phyloP scores from a whole-genome alignment of 2,329 filamentous ascomycete species.

The Exophiala calicioides region DNA sequence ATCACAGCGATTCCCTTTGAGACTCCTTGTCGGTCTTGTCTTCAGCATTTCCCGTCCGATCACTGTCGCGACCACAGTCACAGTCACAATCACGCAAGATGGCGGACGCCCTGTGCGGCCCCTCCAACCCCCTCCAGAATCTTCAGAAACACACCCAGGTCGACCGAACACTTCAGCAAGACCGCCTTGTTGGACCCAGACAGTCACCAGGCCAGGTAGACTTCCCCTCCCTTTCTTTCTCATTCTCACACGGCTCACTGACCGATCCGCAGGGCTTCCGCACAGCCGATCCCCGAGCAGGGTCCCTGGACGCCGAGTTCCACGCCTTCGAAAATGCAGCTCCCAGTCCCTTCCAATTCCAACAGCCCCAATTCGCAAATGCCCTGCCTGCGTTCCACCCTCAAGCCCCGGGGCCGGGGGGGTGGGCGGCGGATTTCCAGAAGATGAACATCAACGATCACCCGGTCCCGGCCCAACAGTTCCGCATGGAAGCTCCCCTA shows the following conservation, averaged over 20 bases:
- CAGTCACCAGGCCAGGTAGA: constrained; percentile 58
- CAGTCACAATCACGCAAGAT: constrained; percentile 45
- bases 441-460: constrained; percentile 46
- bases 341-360: constrained; percentile 33
- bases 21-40: not conserved
- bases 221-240: constrained; percentile 3
- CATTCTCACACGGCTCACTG: not conserved
- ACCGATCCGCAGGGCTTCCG: constrained; percentile 58
- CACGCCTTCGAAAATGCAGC: constrained; percentile 65
- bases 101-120: constrained; percentile 70
- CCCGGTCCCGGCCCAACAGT: constrained; percentile 52
- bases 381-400: constrained; percentile 29
- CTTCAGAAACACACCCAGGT: constrained; percentile 69
- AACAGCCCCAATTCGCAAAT: constrained; percentile 30
- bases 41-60: not conserved
- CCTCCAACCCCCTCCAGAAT: constrained; percentile 72
- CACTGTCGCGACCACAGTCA: not conserved
- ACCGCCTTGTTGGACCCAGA: constrained; percentile 59
- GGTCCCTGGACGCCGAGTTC: constrained; percentile 65
- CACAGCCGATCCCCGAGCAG: constrained; percentile 56
- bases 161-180: constrained; percentile 72
- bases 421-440: constrained; percentile 52
- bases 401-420: constrained; percentile 26
- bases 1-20: too few relatives aligned
- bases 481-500: constrained; percentile 42